Base-by-base conservation (phyloP, 208 protist species). In the Leishmania arabica region DNA sequence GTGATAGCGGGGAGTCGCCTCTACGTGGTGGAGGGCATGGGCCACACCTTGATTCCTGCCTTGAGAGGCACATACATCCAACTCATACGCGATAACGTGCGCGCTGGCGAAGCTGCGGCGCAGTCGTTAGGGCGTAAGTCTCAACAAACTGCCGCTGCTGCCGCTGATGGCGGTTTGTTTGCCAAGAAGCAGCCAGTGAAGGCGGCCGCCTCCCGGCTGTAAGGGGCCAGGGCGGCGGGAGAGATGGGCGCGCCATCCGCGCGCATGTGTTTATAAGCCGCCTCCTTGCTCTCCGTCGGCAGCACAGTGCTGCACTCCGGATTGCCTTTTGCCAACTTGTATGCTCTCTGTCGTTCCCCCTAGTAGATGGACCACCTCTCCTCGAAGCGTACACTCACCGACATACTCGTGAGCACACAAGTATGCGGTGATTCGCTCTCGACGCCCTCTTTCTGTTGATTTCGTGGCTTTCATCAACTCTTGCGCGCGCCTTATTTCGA, bases 1-100 rank as follows among this genome's bases (percentile, higher is more conserved):
- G 47, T 82, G 24, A 91, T 95, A 74, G 83, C 82, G 0, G 86
- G 85, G 0, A 91, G 91, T 47, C 77, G 58, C 11, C 53, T 95
- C 7, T 80, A 85, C 58, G 19, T 84, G 34, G 58, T 95, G 54
- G 77, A 88, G 58, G 88, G 92, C 37, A 87, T 95, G 77, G 93
- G 93, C 13, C 93, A 97, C 82, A 80, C 84, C 21, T 71, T 97
- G 49, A 81, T 89, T n/a, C 90, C 90, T 0, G 40, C 74, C 47
- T 64, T 81, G 69, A 37, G 85, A 13, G 66, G 82, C 56, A 71
- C 75, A 0, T 88, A 88, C 51, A 71, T 87, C 7, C 74, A 72
- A 1, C 45, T 83, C 1, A 85, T 92, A 2, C 31, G 70, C 15
- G 82, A 85, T 9, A 89, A 89, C 77, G 78, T 90, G 9, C 53